A percentile compares a stretch with the other conserved stretches of the same genome.
phyloP scores from a whole-genome alignment of 495 filamentous ascomycete species.

The Penicillium simplicissimum region DNA sequence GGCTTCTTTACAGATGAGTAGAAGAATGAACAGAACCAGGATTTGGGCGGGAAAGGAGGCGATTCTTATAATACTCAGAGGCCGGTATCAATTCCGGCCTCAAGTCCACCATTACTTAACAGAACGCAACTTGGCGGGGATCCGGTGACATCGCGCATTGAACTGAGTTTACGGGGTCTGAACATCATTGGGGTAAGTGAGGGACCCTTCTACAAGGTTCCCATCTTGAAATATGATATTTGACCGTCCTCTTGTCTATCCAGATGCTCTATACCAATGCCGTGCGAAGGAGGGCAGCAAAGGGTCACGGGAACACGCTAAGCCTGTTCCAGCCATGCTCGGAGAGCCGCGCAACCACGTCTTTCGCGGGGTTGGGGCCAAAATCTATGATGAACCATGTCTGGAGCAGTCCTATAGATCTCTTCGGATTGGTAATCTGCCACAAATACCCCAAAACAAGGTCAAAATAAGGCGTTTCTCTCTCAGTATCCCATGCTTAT shows the following conservation, averaged over 20 bases:
- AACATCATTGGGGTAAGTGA: neutral
- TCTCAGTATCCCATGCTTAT: slow-evolving; percentile 13
- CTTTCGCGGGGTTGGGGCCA: neutral
- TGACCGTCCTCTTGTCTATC: slow-evolving; percentile 14
- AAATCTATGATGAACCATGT: neutral
- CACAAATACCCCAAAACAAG: neutral
- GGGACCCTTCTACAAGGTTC: neutral
- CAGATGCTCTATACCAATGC: slow-evolving; percentile 35
- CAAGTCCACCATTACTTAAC: slow-evolving; percentile 35
- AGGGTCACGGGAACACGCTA: slow-evolving; percentile 39
- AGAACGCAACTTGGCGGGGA: slow-evolving; percentile 33
- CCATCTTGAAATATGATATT: slow-evolving; percentile 8
- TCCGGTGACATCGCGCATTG: slow-evolving; percentile 17
- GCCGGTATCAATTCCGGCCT: slow-evolving; percentile 52
- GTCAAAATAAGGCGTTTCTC: slow-evolving; percentile 5
- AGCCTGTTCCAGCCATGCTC: slow-evolving; percentile 26
- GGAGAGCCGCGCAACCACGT: neutral
- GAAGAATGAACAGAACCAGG: slow-evolving; percentile 19
- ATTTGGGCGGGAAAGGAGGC: slow-evolving; percentile 35
- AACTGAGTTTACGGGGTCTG: slow-evolving; percentile 1
- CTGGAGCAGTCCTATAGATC: neutral
- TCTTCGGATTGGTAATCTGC: slow-evolving; percentile 1
- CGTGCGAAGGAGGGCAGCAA: slow-evolving; percentile 31
- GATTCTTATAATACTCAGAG: slow-evolving; percentile 57
- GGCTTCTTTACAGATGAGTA: slow-evolving; percentile 14